Evolutionary conservation across 1,139 yeast species (phyloP), one percentile per base, ranked within the genome.

Genomic region (Magnusiomyces paraingens): DNA sequence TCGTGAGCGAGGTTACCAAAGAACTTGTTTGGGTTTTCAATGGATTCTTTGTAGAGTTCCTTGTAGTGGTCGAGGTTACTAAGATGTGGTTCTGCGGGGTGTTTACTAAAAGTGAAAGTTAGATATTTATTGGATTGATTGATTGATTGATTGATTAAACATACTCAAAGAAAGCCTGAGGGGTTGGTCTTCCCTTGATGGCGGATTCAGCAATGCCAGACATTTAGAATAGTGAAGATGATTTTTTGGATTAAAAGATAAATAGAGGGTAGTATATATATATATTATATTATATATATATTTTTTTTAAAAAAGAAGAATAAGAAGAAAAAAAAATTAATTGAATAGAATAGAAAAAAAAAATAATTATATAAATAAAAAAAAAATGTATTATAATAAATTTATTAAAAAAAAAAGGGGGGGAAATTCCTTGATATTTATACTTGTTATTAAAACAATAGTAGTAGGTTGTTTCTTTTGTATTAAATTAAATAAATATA

Each of bases 191-290:
- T 50, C 82, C 76, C 56, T 69, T 69, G 55, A 84, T 80, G 59
- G 85, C 84, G 58, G 96, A 95, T 73, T 89, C 96, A 67, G 86
- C 94, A 55, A 88, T 96, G 38, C 51, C 54, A 15, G 52, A 47
- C 48, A 47, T 49, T 39, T 17, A 17, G n/a, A 18, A 39, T 48
- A n/a, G 35, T 10, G 14, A 49, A 44, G 32, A 32, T 18, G 18
- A 8, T 2, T 20, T 12, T 22, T 3, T 15, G 41, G 45, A 22
- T 18, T 21, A 32, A n/a, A n/a, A 38, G 36, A 39, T 2, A 18
- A 8, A 39, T 12, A n/a, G 44, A 39, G 39, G 26, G 11, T 17
- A 20, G n/a, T n/a, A n/a, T n/a, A n/a, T n/a, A n/a, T n/a, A n/a
- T n/a, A n/a, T 26, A 5, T 26, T 26, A 8, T 26, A 5, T 26